These are phyloP conservation scores for Saururus chinensis DNA, from an alignment of 164 flowering plant genomes.

Conservation along the genomic window DNA sequence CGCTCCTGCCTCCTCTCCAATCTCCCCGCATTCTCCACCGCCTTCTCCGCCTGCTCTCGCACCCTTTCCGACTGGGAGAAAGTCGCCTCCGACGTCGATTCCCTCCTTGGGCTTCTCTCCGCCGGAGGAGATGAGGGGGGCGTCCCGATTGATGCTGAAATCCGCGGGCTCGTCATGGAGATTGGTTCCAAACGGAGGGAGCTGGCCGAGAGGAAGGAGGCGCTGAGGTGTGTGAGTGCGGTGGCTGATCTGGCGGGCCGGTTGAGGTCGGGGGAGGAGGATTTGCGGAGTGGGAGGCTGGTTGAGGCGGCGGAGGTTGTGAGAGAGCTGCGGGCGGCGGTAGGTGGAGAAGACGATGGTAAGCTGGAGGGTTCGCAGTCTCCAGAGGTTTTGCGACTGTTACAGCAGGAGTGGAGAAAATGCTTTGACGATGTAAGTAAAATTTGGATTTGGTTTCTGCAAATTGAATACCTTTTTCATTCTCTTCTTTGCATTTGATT, in stretches of 20 bases:
- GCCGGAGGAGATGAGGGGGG: constrained; percentile 14
- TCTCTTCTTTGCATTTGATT: constrained; percentile 4
- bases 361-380: constrained; percentile 10
- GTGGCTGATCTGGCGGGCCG: constrained; percentile 39
- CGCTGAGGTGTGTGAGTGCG: constrained; percentile 31
- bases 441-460: neutral
- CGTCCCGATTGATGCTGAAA: too few relatives aligned
- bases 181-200: constrained; percentile 28
- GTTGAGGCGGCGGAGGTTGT: constrained; percentile 47
- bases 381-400: constrained; percentile 51
- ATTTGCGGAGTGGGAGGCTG: constrained; percentile 38
- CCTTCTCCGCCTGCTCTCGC: constrained; percentile 44
- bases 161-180: constrained; percentile 33
- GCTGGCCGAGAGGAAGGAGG: constrained; percentile 47
- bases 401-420: constrained; percentile 59
- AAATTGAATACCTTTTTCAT: constrained; percentile 9
- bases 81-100: constrained; percentile 24
- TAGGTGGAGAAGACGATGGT: constrained; percentile 24
- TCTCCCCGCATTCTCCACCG: constrained; percentile 46
- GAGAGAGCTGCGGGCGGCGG: constrained; percentile 44
- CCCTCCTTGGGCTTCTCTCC: constrained; percentile 30
- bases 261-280: constrained; percentile 37
- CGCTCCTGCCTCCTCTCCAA: constrained; percentile 54
- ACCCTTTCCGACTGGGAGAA: constrained; percentile 24
- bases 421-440: constrained; percentile 65